Base-by-base conservation (phyloP, 768 basidiomycete genomes). In the Naematelia encephala region DNA sequence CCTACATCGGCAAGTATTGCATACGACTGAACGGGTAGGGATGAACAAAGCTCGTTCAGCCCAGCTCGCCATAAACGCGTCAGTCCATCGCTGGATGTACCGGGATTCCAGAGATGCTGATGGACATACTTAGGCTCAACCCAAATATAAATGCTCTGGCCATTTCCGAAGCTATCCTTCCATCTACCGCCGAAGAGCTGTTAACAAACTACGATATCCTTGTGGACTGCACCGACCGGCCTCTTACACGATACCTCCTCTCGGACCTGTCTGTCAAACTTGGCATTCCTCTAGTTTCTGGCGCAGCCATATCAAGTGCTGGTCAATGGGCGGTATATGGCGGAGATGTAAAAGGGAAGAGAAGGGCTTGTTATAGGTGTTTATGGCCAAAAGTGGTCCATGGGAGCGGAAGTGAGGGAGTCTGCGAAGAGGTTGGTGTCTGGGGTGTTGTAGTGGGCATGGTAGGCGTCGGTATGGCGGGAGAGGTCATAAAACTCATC, bases 141-240 rank as follows among this genome's bases (percentile, higher is more conserved):
- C 86, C 90, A 0, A 76, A 79, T 27, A 70, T 91, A n/a, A 76
- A 70, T 2, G 78, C 93, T 34, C 82, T 86, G 42, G 76, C 84
- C 1, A 79, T 86, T 51, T 73, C 79, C 0, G 70, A 80, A 13
- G 82, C 85, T 0, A 80, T 96, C 54, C 39, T 61, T n/a, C 75
- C 66, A 28, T 74, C 42, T 75, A 80, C 16, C 67, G 89, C 91
- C 0, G 60, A 84, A n/a, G 60, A 77, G 14, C 77, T 89, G 21
- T 79, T 93, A 11, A 63, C 71, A 11, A 70, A 82, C 1, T 91
- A 90, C 69, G 84, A 88, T 73, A 77, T 96, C 52, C 81, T 97
- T 51, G 80, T 97, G 14, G 94, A 97, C 78, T 97, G 93, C 80
- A 96, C 92, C 3, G 93, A 97, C 78, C 94, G 96, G 63, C 84